Conservation (phyloP, 140 eudicot genomes). For the Anethum foeniculum region DNA sequence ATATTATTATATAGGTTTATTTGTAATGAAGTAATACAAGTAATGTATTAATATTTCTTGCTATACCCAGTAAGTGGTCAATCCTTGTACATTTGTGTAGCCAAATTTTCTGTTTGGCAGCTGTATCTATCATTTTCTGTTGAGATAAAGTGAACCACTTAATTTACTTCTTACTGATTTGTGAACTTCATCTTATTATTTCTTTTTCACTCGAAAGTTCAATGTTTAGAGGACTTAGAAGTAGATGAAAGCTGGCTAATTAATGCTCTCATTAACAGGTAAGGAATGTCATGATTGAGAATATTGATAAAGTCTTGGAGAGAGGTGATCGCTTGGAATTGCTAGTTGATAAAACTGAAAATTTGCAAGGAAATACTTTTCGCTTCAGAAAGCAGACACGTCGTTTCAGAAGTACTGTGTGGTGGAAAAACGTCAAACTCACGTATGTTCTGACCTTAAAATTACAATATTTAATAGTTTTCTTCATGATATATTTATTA, state of each 20-base stretch:
- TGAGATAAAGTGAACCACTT: not conserved
- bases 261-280: constrained; percentile 42
- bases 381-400: constrained; percentile 91
- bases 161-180: not conserved
- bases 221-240: not conserved
- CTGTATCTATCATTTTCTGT: not conserved
- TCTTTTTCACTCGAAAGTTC: not conserved
- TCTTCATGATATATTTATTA: not conserved
- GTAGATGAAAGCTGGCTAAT: not conserved
- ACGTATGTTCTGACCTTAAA: constrained; percentile 40
- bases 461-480: not conserved
- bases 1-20: not conserved
- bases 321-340: constrained; percentile 93
- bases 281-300: constrained; percentile 82
- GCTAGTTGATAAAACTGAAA: constrained; percentile 83
- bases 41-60: not conserved
- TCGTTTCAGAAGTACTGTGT: constrained; percentile 69
- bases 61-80: not conserved
- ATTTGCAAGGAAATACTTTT: constrained; percentile 76
- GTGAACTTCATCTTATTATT: not conserved
- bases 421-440: constrained; percentile 99
- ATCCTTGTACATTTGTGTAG: not conserved
- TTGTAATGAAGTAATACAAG: not conserved
- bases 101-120: not conserved
- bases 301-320: constrained; percentile 84